Evolutionary conservation across 331 rosid genomes (phyloP), one percentile per base, ranked within the genome.

Genomic region (Quercus lobata): DNA sequence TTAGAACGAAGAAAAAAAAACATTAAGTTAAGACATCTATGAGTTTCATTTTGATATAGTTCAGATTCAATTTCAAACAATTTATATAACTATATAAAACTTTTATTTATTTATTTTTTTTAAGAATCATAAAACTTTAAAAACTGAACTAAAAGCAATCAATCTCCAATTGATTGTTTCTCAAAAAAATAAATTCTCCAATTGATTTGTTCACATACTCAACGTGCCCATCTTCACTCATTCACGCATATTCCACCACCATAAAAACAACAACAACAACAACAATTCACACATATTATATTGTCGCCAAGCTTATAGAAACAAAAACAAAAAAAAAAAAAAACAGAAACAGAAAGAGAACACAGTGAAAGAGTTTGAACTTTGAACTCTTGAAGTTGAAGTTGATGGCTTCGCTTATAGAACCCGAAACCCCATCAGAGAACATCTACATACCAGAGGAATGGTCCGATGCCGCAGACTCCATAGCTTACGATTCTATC

Each of bases 401-500:
- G 54, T 49, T 49, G 54, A 90, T 94, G 98, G 82, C 78, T 69
- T 83, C 85, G 15, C 19, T 27, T 27, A 34, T 74, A 12, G 87
- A 61, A 62, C 79, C 44, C 7, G 91, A 82, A 71, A 80, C 78
- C 32, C 76, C 86, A 62, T 90, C 92, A 44, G 78, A 88, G 12
- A 78, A 80, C 62, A 88, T 92, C 18, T 78, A 52, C 88, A 93
- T 95, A 57, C 85, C 99, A 0, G 74, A 80, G 53, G 87, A 93
- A 44, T 95, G 98, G 99, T 88, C 88, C 1, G 83, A 85, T 55
- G 93, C 98, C 22, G 90, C 90, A 25, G 88, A 85, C 16, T 80
- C 80, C 81, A 88, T 95, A 7, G 87, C 79, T 0, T 44, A 75
- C 57, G 77, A 72, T 25, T 85, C 90, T 53, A 56, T 69, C 35